Evolutionary conservation across 2,329 filamentous ascomycete species (phyloP), one percentile per base, ranked within the genome.

Genomic region (Pezicula radicicola): DNA sequence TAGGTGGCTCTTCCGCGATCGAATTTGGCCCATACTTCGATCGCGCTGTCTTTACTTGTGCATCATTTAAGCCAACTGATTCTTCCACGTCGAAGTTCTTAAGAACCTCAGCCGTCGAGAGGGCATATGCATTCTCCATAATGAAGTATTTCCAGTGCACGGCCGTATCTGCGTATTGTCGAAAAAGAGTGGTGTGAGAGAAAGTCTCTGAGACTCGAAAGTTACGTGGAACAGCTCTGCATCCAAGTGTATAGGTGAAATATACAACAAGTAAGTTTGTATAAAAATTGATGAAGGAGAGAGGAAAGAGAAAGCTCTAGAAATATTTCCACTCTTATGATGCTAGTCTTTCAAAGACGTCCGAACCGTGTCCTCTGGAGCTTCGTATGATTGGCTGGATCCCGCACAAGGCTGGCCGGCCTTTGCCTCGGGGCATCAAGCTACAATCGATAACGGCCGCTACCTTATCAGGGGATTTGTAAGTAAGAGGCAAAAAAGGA

Each of bases 1-100:
- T 99, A 3, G 94, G 91, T 49, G 94, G 94, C 60, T 99, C 94
- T 75, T 99, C 94, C 43, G 84, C 81, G 51, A 90, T 78, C 51
- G 85, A 85, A 13, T 33, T 33, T 33, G 10, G 9, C 8, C 85
- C 85, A 66, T 87, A 70, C 70, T 84, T 85, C 47, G 71, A 70
- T 57, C 80, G 76, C 57, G 77, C 72, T 48, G 76, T 71, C 44
- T 68, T 61, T 50, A 87, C 79, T 68, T 87, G 83, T n/a, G 74
- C 67, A 59, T 84, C 77, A 12, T 71, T 78, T 63, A 88, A 72
- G 60, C 85, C 85, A 57, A 71, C 68, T 41, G 70, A 66, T 48
- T 75, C 72, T 57, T 83, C 73, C 50, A 85, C 83, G 13, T 72
- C 70, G 63, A 88, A 84, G 61, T 74, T 70, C 65, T 74, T 71